These are phyloP conservation scores for Gossypium mustelinum DNA, from an alignment of 345 rosid genomes.

Conservation along the genomic window DNA sequence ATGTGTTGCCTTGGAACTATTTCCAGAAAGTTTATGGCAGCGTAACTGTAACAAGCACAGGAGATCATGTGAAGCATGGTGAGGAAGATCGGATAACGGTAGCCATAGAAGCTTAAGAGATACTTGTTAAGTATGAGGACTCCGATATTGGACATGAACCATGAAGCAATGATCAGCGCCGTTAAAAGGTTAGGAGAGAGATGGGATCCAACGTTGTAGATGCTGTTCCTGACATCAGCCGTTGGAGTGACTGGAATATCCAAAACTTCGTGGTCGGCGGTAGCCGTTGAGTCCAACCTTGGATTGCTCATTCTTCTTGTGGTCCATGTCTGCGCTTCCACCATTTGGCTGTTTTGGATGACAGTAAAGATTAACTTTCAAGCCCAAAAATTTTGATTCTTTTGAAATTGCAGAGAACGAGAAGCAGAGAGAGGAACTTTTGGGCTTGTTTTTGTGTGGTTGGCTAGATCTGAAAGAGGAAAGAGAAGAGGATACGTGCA, in stretches of 20 bases:
- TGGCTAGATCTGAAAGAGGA: constrained; percentile 39
- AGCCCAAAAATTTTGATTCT: not conserved
- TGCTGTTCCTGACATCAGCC: constrained; percentile 46
- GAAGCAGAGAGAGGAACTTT: constrained; percentile 12
- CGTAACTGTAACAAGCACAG: constrained; percentile 74
- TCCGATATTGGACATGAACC: constrained; percentile 94
- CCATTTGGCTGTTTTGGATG: constrained; percentile 44
- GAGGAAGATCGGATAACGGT: constrained; percentile 83
- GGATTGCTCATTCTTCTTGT: constrained; percentile 99
- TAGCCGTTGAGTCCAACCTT: constrained; percentile 48
- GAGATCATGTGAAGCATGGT: constrained; percentile 95
- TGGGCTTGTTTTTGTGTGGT: not conserved
- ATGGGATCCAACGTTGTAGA: constrained; percentile 34
- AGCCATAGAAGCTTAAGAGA: constrained; percentile 87
- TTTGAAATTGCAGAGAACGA: not conserved
- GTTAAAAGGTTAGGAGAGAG: constrained; percentile 58
- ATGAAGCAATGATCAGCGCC: constrained; percentile 72
- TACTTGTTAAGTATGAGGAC: constrained; percentile 93
- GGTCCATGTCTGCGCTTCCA: constrained; percentile 97
- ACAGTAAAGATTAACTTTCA: constrained; percentile 3
- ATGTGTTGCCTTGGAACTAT: constrained; percentile 86
- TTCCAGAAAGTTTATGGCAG: constrained; percentile 63
- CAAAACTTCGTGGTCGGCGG: constrained; percentile 37
- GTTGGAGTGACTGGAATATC: constrained; percentile 95
- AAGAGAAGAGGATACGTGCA: constrained; percentile 12